Evolutionary conservation across 306 rosid genomes (phyloP), one percentile per base, ranked within the genome.

Genomic region (Gleditsia sinensis): DNA sequence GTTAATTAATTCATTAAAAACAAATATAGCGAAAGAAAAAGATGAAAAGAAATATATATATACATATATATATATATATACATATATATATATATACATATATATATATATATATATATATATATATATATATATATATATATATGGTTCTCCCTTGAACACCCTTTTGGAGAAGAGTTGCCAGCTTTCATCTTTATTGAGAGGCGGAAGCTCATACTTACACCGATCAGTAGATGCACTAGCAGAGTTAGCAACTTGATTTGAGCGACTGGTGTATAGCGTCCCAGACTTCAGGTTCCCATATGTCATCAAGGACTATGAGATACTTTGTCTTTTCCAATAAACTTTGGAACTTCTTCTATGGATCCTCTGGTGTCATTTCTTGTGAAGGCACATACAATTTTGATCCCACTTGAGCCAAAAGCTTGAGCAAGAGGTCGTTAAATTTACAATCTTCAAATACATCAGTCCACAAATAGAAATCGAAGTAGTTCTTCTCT

Each of bases 271-370:
- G 0, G 79, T 80, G 23, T 1, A 73, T 17, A 1, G 67, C 70
- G 0, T 56, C 49, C 83, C 75, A 79, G 0, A 24, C 64, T 0
- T 72, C 14, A 0, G 42, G 2, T 36, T n/a, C 0, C 60, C 67
- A 74, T 0, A 79, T 25, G 42, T 65, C 78, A 27, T 79, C 83
- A 6, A 73, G 28, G 14, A 80, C 83, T 8, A 74, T 4, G 0
- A 76, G 9, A 0, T 57, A 76, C 62, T 14, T 67, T 0, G 33
- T 68, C 7, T 3, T 16, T 8, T 37, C 8, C 69, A 76, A n/a
- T n/a, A n/a, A 46, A 33, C 43, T 1, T 23, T 21, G 14, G 1
- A 66, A 13, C 19, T 39, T 7, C 14, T 11, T 7, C 80, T 32
- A 55, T 13, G 67, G 3, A 0, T 53, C 56, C 19, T 37, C 14